Evolutionary conservation across 1,139 yeast genomes (phyloP), one percentile per base, ranked within the genome.

Genomic region (Starmera stellimalicola): DNA sequence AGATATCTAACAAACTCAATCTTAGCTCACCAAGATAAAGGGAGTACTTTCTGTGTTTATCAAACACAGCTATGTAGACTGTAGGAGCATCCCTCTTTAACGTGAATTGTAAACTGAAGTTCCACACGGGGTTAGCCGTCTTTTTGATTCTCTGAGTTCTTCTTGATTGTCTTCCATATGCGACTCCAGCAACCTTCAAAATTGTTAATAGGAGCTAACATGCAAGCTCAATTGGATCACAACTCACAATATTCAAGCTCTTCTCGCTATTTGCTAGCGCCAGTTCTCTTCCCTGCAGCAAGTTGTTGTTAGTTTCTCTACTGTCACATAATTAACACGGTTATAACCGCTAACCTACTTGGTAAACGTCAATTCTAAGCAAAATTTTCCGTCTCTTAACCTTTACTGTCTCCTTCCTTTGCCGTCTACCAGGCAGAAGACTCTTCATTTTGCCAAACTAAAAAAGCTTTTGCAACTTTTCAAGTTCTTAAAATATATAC

Each of bases 121-220:
- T 50, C 68, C 68, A 63, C 24, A 43, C 54, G 0, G 63, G 62
- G 30, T 51, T 44, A n/a, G 51, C 45, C 0, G 56, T 50, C 9
- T 48, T 42, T 26, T 51, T 48, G n/a, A 47, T 45, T 17, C 60
- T 53, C 27, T 47, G 51, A 0, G 65, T 60, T 7, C 37, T 31
- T 27, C 43, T 45, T 1, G 43, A 26, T n/a, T 37, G 46, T 11
- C 45, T 37, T 26, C 44, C 45, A 33, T 47, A 41, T 1, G 40
- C 46, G 3, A 44, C 31, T 7, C 47, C 51, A 12, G 50, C 50
- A 18, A 41, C 43, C 39, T 34, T 5, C 14, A 4, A n/a, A 7
- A 4, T 8, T 8, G n/a, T 16, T 7, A 18, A 17, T 16, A 16
- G 16, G 14, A 20, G 25, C 11, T n/a, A 5, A 22, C 23, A 8